A percentile compares a stretch with the other conserved stretches of the same genome.
Conservation (phyloP, 2,329 filamentous ascomycete genomes). For the Boeremia lycopersici region DNA sequence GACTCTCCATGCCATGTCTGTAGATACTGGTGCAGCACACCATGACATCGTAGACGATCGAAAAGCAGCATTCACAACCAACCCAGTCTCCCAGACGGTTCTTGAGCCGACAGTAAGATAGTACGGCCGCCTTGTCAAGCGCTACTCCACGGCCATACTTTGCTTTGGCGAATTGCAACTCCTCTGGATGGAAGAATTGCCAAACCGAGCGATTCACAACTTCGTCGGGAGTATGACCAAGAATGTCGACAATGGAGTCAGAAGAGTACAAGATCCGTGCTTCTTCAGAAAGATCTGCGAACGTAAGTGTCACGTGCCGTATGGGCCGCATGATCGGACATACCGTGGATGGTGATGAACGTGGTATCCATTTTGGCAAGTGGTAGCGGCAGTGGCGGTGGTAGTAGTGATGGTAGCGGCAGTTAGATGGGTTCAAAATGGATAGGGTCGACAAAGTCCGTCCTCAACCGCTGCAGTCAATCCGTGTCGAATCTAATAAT, state of each 20-base stretch:
- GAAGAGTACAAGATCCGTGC: conserved; percentile 83
- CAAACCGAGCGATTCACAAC: conserved; percentile 78
- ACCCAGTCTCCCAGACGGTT: conserved; percentile 74
- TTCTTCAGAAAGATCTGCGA: conserved; percentile 71
- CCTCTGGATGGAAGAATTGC: conserved; percentile 84
- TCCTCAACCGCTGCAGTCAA: conserved; percentile 33
- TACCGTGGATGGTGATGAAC: conserved; percentile 90
- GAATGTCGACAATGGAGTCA: conserved; percentile 80
- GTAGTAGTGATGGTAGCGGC: not conserved
- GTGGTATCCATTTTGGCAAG: conserved; percentile 68
- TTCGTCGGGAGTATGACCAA: conserved; percentile 78
- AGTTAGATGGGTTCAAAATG: not conserved
- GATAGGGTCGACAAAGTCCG: conserved; percentile 1
- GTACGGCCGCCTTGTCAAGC: conserved; percentile 82
- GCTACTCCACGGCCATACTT: conserved; percentile 75
- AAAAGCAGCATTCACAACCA: conserved; percentile 87
- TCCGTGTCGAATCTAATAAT: conserved; percentile 47
- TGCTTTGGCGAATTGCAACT: conserved; percentile 74
- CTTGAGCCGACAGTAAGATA: conserved; percentile 77
- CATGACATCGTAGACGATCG: conserved; percentile 84
- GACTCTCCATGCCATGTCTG: conserved; percentile 68
- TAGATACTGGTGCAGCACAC: conserved; percentile 86
- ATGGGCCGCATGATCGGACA: conserved; percentile 39
- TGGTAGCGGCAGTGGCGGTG: not conserved
- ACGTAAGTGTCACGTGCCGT: conserved; percentile 14